Evolutionary conservation across 148 eudicot genomes (phyloP).

Genomic region (Euryodendron excelsum): DNA sequence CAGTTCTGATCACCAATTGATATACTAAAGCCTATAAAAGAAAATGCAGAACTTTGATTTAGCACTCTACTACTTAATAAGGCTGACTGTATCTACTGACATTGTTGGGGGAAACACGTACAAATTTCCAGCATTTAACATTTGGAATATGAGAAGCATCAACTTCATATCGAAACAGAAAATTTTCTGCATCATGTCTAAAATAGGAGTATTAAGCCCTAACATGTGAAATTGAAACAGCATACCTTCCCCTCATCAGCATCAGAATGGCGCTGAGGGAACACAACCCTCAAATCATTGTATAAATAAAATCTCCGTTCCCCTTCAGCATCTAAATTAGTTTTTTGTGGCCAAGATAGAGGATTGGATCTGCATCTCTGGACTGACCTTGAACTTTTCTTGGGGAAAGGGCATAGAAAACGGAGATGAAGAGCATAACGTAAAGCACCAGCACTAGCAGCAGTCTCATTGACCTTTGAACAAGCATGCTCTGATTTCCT

Average conservation of each 20-base stretch:
- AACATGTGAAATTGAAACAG: not conserved
- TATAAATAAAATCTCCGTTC: slow-evolving; percentile 63
- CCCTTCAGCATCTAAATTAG: slow-evolving; percentile 20
- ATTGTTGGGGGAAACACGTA: not conserved
- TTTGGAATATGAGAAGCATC: not conserved
- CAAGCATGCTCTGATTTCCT: slow-evolving; percentile 29
- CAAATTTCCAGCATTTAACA: not conserved
- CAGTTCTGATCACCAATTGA: not conserved
- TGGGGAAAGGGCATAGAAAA: slow-evolving; percentile 61
- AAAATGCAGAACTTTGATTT: not conserved
- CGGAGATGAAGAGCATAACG: slow-evolving; percentile 94
- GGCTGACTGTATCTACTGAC: too few relatives aligned
- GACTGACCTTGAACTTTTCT: slow-evolving; percentile 43
- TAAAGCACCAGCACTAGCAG: slow-evolving; percentile 42
- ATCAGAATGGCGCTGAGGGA: slow-evolving; percentile 85
- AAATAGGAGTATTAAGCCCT: not conserved
- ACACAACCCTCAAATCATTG: slow-evolving; percentile 68
- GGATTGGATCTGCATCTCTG: slow-evolving; percentile 45
- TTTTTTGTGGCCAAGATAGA: slow-evolving; percentile 19
- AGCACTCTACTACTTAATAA: not conserved
- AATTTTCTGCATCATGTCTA: not conserved
- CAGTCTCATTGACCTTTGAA: slow-evolving; percentile 37
- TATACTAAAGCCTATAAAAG: too few relatives aligned
- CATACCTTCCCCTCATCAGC: slow-evolving; percentile 87
- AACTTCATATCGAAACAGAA: not conserved